A percentile compares a stretch with the other conserved stretches of the same genome.
These are phyloP conservation scores for Pseudocercospora macadamiae DNA, from an alignment of 2,329 filamentous ascomycete species.

Conservation along the genomic window DNA sequence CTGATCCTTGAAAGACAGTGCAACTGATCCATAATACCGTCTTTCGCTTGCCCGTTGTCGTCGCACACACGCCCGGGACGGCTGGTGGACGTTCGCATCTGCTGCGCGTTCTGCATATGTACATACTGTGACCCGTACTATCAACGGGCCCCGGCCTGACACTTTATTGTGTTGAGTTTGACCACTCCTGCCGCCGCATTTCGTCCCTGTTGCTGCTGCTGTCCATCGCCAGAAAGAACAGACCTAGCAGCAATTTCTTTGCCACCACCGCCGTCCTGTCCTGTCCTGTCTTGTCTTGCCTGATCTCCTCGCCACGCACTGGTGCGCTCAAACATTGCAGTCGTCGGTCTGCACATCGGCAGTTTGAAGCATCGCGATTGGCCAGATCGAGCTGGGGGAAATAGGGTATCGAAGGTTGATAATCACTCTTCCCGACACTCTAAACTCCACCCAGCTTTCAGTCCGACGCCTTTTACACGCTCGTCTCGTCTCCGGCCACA, in stretches of 20 bases:
- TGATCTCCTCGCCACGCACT: not conserved
- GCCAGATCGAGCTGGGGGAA: slow-evolving; percentile 13
- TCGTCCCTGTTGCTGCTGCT: no score
- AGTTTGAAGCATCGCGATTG: slow-evolving; percentile 15
- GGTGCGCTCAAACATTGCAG: no score
- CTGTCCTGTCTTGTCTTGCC: no score
- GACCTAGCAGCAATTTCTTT: no score
- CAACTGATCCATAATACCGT: no score
- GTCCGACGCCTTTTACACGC: slow-evolving; percentile 21
- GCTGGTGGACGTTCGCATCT: not conserved
- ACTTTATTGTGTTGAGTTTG: no score
- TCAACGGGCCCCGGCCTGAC: no score
- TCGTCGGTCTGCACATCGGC: slow-evolving; percentile 18
- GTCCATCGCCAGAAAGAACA: no score
- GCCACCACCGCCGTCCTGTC: not conserved
- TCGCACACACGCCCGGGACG: not conserved
- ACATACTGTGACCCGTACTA: no score
- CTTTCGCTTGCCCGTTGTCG: not conserved
- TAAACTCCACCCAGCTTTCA: slow-evolving; percentile 23
- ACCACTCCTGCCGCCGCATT: no score
- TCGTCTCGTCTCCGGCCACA: not conserved
- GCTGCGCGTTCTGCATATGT: not conserved
- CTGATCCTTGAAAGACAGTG: no score
- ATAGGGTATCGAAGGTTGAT: slow-evolving; percentile 16
- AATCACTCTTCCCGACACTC: slow-evolving; percentile 13